A percentile compares a stretch with the other conserved stretches of the same genome.
phyloP scores from a whole-genome alignment of 2,329 filamentous ascomycete genomes.

The Pseudocercospora pini-densiflorae region DNA sequence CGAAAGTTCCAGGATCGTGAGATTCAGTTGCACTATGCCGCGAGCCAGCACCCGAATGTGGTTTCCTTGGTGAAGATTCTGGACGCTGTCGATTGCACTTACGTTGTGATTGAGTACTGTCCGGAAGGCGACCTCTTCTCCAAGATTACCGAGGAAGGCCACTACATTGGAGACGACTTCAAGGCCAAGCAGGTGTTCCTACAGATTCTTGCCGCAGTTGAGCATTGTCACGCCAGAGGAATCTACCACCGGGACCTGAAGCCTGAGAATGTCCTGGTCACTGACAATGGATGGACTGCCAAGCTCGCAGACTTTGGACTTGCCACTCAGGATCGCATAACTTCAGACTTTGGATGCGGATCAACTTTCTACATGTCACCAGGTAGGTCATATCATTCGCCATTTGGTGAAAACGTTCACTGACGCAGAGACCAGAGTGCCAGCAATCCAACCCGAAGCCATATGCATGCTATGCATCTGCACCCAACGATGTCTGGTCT shows the following conservation, averaged over 20 bases:
- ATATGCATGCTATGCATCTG: slow-evolving; percentile 81
- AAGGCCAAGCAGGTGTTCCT: slow-evolving; percentile 87
- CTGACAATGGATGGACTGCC: slow-evolving; percentile 83
- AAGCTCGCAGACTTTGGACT: slow-evolving; percentile 98
- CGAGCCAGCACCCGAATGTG: slow-evolving; percentile 88
- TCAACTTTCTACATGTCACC: slow-evolving; percentile 99
- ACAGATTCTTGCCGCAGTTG: slow-evolving; percentile 94
- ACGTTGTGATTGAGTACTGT: slow-evolving; percentile 95
- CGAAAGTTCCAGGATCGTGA: slow-evolving; percentile 90
- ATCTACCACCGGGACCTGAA: slow-evolving; percentile 98
- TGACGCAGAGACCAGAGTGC: slow-evolving; percentile 69
- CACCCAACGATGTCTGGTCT: slow-evolving; percentile 96
- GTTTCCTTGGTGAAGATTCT: slow-evolving; percentile 94
- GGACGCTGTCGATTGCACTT: slow-evolving; percentile 89
- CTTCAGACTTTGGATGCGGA: slow-evolving; percentile 95
- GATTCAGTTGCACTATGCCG: slow-evolving; percentile 87
- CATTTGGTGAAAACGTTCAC: slow-evolving; percentile 15
- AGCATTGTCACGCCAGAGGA: slow-evolving; percentile 88
- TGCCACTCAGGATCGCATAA: slow-evolving; percentile 80
- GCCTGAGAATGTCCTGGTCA: slow-evolving; percentile 96
- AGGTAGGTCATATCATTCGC: slow-evolving; percentile 62
- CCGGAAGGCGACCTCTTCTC: slow-evolving; percentile 95
- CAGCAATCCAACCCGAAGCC: slow-evolving; percentile 74
- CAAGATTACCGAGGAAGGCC: slow-evolving; percentile 94
- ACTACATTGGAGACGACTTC: slow-evolving; percentile 90